These are phyloP conservation scores for Apiospora kogelbergensis DNA, from an alignment of 2,329 filamentous ascomycete genomes.

Conservation along the genomic window DNA sequence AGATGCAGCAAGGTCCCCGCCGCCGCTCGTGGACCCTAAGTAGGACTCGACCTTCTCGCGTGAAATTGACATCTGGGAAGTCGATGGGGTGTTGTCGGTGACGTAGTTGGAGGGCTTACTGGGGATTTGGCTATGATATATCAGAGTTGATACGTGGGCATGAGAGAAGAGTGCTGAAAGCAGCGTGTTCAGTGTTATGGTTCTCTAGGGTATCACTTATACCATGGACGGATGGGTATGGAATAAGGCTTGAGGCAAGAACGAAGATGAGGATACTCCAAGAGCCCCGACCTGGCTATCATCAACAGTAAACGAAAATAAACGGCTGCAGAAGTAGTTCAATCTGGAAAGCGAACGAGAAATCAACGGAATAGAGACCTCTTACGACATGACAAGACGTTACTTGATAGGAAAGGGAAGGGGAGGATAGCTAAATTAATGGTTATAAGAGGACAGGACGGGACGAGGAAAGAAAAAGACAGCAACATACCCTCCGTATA, in stretches of 20 bases:
- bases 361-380: background rate
- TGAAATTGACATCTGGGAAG: background rate
- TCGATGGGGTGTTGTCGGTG: background rate
- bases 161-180: background rate
- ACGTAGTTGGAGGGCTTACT: background rate
- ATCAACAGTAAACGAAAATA: too few species aligned
- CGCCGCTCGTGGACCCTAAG: constrained; percentile 9
- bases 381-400: too few species aligned
- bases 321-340: background rate
- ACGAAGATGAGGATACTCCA: too few species aligned
- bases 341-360: background rate
- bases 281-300: background rate
- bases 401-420: too few species aligned
- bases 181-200: background rate
- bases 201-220: too few species aligned
- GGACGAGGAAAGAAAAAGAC: too few species aligned
- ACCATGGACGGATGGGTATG: background rate
- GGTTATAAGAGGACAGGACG: too few species aligned
- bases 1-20: constrained; percentile 18
- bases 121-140: background rate
- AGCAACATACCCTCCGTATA: background rate
- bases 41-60: constrained; percentile 13
- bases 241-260: too few species aligned
- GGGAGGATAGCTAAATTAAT: too few species aligned
- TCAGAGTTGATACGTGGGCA: background rate